Conservation (phyloP, 495 filamentous ascomycete species). For the Pseudotulostoma volvatum region DNA sequence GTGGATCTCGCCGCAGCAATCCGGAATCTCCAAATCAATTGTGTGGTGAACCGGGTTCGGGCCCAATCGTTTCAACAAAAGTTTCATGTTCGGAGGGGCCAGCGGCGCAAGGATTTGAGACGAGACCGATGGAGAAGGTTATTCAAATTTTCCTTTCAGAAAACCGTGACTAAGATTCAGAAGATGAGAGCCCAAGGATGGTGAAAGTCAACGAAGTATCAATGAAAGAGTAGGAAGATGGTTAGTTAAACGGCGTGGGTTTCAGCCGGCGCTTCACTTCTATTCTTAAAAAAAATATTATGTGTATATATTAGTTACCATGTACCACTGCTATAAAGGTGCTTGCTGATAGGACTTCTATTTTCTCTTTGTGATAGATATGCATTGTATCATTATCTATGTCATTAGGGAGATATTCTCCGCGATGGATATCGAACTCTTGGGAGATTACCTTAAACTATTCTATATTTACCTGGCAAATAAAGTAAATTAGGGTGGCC, state of each 20-base stretch:
- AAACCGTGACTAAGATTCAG: slow-evolving; percentile 27
- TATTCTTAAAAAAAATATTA: slow-evolving; percentile 1
- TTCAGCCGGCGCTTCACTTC: neutral
- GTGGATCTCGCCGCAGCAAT: slow-evolving; percentile 18
- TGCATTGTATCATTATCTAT: slow-evolving; percentile 1
- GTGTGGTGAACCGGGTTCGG: slow-evolving; percentile 16
- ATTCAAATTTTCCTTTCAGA: slow-evolving; percentile 28
- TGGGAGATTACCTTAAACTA: no score
- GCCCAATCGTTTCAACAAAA: slow-evolving; percentile 13
- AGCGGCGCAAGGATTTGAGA: slow-evolving; percentile 20
- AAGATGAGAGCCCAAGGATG: slow-evolving; percentile 31
- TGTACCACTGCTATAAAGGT: no score
- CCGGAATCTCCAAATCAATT: slow-evolving; percentile 12
- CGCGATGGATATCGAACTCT: no score
- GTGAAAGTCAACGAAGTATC: no score
- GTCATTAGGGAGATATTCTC: no score
- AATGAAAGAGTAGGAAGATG: no score
- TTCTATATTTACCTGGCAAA: no score
- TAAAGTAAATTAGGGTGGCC: no score
- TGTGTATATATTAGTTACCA: neutral
- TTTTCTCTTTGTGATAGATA: no score
- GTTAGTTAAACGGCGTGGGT: neutral
- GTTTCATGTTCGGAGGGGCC: slow-evolving; percentile 24
- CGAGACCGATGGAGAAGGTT: slow-evolving; percentile 25
- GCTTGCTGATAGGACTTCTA: no score